Evolutionary conservation across 768 basidiomycete species (phyloP), one percentile per base, ranked within the genome.

Genomic region (Boletus coccyginus): DNA sequence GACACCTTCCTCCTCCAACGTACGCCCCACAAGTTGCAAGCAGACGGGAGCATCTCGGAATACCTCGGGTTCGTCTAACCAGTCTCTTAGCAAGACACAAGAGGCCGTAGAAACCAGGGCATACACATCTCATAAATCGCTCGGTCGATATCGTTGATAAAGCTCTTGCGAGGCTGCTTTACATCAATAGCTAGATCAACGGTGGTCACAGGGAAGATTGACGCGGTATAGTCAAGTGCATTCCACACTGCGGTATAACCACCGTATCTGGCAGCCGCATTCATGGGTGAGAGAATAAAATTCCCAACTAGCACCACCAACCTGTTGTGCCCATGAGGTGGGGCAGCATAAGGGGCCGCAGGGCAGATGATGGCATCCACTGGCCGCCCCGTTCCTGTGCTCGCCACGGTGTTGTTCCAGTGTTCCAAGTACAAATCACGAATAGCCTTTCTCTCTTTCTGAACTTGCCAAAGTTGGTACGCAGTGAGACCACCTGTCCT

Each of bases 281-380:
- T 19, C 36, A 41, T 60, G 7, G 35, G 57, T 12, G 8, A 40
- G 29, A 24, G n/a, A 35, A 46, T 52, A 17, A 31, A 41, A 58
- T 16, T 48, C 32, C 21, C 0, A 14, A 32, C 21, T 27, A 14
- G 21, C 3, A 41, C 12, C 14, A 67, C 78, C 60, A 43, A 87
- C 85, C 50, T 74, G 56, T 80, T 80, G 47, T 66, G 66, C 16
- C 87, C 88, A 63, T 90, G 89, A 11, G 84, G 87, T 6, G 81
- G 72, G 1, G 90, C 86, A 1, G 78, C 71, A 63, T 74, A 84
- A 2, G 87, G 77, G 2, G 85, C 84, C 3, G 74, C 77, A 21
- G 91, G 87, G 3, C 76, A 72, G 36, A 92, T 85, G 60, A 93
- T 82, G 2, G 86, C 89, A 65, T 92, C 91, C 7, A 92, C 79